Evolutionary conservation across 148 eudicot genomes (phyloP).

Genomic region (Fagopyrum homotropicum): DNA sequence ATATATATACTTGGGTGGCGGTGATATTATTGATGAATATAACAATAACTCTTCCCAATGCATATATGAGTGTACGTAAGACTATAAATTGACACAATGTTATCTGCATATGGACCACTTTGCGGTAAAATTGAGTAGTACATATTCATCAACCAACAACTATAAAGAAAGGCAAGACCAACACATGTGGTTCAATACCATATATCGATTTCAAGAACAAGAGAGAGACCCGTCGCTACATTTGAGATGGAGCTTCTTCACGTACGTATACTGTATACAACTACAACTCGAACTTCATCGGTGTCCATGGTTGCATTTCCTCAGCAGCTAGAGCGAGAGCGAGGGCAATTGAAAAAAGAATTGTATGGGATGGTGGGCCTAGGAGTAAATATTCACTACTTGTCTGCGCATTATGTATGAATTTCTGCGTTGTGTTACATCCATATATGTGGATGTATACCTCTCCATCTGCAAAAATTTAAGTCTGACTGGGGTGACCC

Average conservation of each 20-base stretch:
- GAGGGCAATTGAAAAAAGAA: neutral
- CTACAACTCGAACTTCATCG: too few relatives aligned
- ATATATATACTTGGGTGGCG: too few relatives aligned
- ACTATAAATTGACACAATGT: neutral
- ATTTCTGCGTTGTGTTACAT: neutral
- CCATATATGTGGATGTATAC: neutral
- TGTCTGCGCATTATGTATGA: neutral
- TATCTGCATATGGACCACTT: conserved; percentile 33
- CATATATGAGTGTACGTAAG: neutral
- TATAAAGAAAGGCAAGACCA: conserved; percentile 39
- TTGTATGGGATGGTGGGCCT: neutral
- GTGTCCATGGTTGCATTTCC: too few relatives aligned
- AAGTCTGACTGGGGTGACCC: too few relatives aligned
- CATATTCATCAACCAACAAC: conserved; percentile 36
- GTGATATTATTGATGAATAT: neutral
- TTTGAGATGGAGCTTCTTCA: neutral
- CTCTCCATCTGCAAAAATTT: neutral
- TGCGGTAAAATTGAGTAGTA: conserved; percentile 22
- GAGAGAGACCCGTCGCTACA: conserved; percentile 5
- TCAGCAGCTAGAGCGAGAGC: too few relatives aligned
- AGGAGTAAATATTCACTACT: neutral
- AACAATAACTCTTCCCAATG: neutral
- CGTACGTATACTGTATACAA: too few relatives aligned
- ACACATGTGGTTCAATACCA: conserved; percentile 10
- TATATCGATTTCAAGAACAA: conserved; percentile 9